A percentile compares a stretch with the other conserved stretches of the same genome.
Evolutionary conservation across 768 basidiomycete genomes (phyloP).

Genomic region (Sporobolomyces pararoseus): DNA sequence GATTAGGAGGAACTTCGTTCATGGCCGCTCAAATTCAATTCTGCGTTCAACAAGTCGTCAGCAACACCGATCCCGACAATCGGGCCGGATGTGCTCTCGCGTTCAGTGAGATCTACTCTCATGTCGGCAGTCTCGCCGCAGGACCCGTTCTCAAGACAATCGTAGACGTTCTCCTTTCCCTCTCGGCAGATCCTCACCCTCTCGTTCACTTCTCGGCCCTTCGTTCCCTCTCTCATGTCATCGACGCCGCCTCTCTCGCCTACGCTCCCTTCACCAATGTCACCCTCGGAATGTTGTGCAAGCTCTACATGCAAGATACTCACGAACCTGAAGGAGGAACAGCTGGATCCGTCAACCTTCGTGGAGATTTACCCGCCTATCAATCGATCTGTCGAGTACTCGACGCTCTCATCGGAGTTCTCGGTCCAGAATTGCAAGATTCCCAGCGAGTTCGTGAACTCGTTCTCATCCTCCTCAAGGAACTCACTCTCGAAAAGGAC

Average conservation of each 20-base stretch:
- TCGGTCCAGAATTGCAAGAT: slow-evolving; percentile 94
- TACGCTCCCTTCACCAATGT: slow-evolving; percentile 83
- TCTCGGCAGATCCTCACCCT: slow-evolving; percentile 93
- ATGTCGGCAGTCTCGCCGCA: slow-evolving; percentile 91
- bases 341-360: slow-evolving; percentile 67
- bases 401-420: slow-evolving; percentile 84
- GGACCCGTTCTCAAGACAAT: slow-evolving; percentile 92
- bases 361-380: slow-evolving; percentile 86
- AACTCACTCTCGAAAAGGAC: slow-evolving; percentile 78
- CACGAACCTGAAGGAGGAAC: slow-evolving; percentile 92
- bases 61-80: slow-evolving; percentile 83
- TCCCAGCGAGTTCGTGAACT: slow-evolving; percentile 71
- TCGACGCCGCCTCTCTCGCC: slow-evolving; percentile 83
- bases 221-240: slow-evolving; percentile 75
- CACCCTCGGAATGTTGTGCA: slow-evolving; percentile 84
- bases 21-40: slow-evolving; percentile 81
- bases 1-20: slow-evolving; percentile 75
- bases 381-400: slow-evolving; percentile 86
- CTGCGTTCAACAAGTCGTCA: slow-evolving; percentile 88
- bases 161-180: slow-evolving; percentile 88
- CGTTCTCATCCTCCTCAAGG: slow-evolving; percentile 76
- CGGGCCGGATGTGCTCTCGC: slow-evolving; percentile 91
- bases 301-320: slow-evolving; percentile 79
- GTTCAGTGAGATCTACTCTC: slow-evolving; percentile 83
- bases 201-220: slow-evolving; percentile 92